Conservation (phyloP, 1,284 basidiomycete species). For the Pholiota adiposa region DNA sequence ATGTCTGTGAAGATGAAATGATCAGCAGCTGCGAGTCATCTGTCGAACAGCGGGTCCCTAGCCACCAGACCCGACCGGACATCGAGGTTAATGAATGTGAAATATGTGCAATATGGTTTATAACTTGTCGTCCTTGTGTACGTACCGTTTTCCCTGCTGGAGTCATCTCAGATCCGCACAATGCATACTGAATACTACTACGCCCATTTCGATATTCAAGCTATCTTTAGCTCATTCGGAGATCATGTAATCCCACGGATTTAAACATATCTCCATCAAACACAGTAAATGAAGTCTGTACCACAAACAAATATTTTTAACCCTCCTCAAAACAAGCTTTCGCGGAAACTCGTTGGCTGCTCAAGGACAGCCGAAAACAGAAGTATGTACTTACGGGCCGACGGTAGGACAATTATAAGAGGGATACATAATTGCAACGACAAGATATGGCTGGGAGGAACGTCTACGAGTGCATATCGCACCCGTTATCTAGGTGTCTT, state of each 20-base stretch:
- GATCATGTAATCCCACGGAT: background rate
- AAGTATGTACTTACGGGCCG: background rate
- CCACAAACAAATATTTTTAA: background rate
- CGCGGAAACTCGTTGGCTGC: background rate
- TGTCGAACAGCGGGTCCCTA: background rate
- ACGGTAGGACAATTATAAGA: background rate
- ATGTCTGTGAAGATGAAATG: background rate
- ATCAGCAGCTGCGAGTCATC: background rate
- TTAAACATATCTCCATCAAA: background rate
- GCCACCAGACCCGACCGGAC: background rate
- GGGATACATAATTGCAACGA: conserved; percentile 14
- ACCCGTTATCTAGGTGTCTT: conserved; percentile 66
- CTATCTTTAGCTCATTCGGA: conserved; percentile 1
- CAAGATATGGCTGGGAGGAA: background rate
- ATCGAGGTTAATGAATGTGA: background rate
- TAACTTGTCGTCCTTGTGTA: too few relatives aligned
- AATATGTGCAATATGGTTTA: too few relatives aligned
- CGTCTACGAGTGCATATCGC: conserved; percentile 47
- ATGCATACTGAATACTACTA: background rate
- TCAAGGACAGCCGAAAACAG: background rate
- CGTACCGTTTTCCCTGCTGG: background rate
- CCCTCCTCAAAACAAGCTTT: background rate
- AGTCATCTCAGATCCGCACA: background rate
- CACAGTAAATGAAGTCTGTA: background rate
- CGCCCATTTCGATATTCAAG: background rate